Evolutionary conservation across 495 filamentous ascomycete species (phyloP), one percentile per base, ranked within the genome.

Genomic region (Hypoxylon intermedium): DNA sequence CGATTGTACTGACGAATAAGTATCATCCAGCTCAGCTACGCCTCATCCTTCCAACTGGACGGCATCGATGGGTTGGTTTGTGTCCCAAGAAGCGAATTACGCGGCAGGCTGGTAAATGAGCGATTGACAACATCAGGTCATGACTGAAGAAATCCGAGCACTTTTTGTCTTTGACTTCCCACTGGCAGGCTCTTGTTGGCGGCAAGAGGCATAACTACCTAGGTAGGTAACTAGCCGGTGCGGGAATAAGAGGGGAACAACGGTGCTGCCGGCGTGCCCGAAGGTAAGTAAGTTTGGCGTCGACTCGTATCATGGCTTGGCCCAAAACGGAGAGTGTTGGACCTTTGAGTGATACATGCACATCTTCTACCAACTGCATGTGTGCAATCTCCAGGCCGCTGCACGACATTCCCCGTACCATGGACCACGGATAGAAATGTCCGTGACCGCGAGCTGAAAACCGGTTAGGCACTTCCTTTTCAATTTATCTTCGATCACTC

Each of bases 71-170:
- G 38, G 50, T 30, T 55, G 31, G 44, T 19, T 50, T 49, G 21
- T 18, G 21, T 26, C 37, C 9, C 41, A 20, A 30, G 23, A 16
- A 40, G 20, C 53, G 42, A 43, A 64, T 54, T 49, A 58, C 49
- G 54, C 45, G 44, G 54, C 60, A 20, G 33, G 15, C 30, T 64
- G n/a, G n/a, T n/a, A n/a, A n/a, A n/a, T n/a, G n/a, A 11, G 9
- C 11, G 40, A 49, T 20, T 49, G 42, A 16, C 48, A 58, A 58
- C 28, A 54, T 28, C 50, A 49, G 38, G 42, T 15, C n/a, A 30
- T 36, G 23, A 15, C 53, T 43, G 9, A 24, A 23, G 33, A 16
- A 19, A n/a, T 36, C 6, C 3, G 30, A 49, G 9, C 5, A 31
- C 42, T 16, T 21, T 19, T 42, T 40, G 31, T 20, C 33, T 52